Base-by-base conservation (phyloP, 345 rosid genomes). In the Eucalyptus fibrosa region DNA sequence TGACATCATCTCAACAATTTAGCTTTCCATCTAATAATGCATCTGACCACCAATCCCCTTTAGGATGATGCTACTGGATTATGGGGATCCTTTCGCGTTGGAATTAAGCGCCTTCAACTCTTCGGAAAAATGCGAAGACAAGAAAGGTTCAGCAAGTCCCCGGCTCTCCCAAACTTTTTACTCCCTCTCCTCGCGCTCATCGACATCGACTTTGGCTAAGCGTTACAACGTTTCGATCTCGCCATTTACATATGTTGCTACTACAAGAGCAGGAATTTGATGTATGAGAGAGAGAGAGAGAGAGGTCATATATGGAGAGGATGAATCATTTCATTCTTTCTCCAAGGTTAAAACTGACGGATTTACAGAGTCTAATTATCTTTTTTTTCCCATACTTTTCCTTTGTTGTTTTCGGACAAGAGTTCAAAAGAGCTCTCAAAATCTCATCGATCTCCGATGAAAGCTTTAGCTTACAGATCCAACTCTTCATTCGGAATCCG, bases 401-500 rank as follows among this genome's bases (percentile, higher is more conserved):
- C 3, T 32, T 34, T 17, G 12, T 72, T 11, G 26, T 19, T 77
- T 72, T 72, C 26, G 83, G 47, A 77, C 83, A 72, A 72, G 83
- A 65, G 40, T 77, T 37, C 45, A 77, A 40, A 77, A 44, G 83
- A 77, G 83, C 83, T 72, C 88, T 55, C n/a, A 62, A 77, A 50
- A 69, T 88, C 59, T 42, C 82, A 50, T 88, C 83, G 30, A 55
- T 18, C 42, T 49, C 86, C 60, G 26, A 28, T 37, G 40, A 72
- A 30, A 56, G 62, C 62, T 24, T 23, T 56, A 56, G 44, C 56
- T 37, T 65, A 6, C 26, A 37, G 30, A 65, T 10, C 69, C 50
- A 50, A 47, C 62, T 40, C 53, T 77, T 51, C 87, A 94, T 45
- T 94, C 96, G 1, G 96, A 93, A 26, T 92, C 95, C 6, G 96